Base-by-base conservation (phyloP, 306 rosid genomes). In the Hylodesmum podocarpum region DNA sequence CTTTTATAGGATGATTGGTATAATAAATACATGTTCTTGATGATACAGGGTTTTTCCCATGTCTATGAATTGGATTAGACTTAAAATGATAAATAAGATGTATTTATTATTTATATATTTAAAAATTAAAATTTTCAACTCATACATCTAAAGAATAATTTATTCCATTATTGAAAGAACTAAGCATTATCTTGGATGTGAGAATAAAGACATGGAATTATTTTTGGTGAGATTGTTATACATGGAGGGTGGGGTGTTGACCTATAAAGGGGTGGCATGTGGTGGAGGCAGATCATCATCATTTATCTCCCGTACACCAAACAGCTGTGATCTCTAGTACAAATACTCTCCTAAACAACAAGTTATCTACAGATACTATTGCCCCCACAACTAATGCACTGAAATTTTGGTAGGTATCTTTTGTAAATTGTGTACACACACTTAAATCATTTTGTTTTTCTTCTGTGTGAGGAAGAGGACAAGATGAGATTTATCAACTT, bases 291-390 rank as follows among this genome's bases (percentile, higher is more conserved):
- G 78, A 58, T 54, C 70, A 81, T 84, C 73, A 58, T 54, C 70
- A 81, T 84, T 77, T 57, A 84, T 59, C 31, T 67, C 19, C 25
- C 34, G 47, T 41, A 0, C 81, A 33, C 50, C 25, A 22, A 14
- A 78, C 86, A 85, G 84, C 86, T 85, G 79, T 78, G 34, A 65
- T 33, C 24, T 66, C 14, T n/a, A n/a, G 69, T 62, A 61, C 78
- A 37, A 49, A 33, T 12, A 8, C 9, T 79, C 9, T 79, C 39
- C 31, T 54, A 29, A 54, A 54, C 9, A 18, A 70, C 76, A 55
- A 22, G 16, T 49, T n/a, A 49, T 63, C 47, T 33, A 24, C 61
- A 25, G 12, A 71, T 81, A 18, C 49, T 21, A 8, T 43, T 66
- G 68, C 24, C 62, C 70, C 67, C 55, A 28, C 70, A 81, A 50